These are phyloP conservation scores for Phytophthora rubi DNA, from an alignment of 352 stramenopile genomes.

Conservation along the genomic window DNA sequence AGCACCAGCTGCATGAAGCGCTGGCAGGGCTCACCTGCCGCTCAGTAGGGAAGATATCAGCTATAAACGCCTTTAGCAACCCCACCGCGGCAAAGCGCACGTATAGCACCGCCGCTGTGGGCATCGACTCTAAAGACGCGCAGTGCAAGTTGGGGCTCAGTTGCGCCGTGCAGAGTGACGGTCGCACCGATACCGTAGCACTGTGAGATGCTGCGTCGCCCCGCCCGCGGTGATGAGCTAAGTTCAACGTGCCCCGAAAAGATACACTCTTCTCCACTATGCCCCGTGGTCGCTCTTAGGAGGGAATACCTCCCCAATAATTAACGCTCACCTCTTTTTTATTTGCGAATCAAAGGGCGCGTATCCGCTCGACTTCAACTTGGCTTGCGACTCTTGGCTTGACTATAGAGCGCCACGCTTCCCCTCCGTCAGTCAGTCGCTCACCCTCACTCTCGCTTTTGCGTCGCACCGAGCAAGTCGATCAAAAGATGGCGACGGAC, in stretches of 20 bases:
- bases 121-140: neutral
- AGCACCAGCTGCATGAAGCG: neutral
- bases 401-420: neutral
- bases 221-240: neutral
- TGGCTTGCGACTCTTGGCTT: neutral
- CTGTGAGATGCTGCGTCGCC: neutral
- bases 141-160: neutral
- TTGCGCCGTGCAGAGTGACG: neutral
- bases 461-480: neutral
- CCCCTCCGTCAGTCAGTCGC: neutral
- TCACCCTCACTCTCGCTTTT: neutral
- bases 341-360: neutral
- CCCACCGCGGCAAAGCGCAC: neutral
- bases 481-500: constrained; percentile 5
- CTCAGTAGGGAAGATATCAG: neutral
- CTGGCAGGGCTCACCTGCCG: too few species aligned
- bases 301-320: neutral
- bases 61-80: neutral
- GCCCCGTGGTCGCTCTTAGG: neutral
- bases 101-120: neutral
- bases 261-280: neutral
- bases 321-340: neutral
- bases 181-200: neutral
- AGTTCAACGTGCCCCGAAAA: neutral
- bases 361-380: neutral